Evolutionary conservation across 2,329 filamentous ascomycete species (phyloP), one percentile per base, ranked within the genome.

Genomic region (Mycosphaerella sp.): DNA sequence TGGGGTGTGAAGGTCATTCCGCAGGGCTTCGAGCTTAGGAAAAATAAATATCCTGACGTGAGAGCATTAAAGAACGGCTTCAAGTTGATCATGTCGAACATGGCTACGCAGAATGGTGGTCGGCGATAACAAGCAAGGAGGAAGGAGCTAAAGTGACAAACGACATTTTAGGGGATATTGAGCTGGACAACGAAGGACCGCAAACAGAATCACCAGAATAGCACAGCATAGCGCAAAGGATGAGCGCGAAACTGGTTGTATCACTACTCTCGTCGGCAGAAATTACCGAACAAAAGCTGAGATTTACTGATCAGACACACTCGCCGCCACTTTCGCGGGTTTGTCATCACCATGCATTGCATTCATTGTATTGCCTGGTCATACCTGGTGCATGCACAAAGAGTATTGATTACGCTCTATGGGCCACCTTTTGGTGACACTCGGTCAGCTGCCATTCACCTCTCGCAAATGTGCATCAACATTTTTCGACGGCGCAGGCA

Each of bases 11-110:
- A 93, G 62, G 84, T 96, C 34, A 86, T 97, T 14, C 93, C 93
- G 2, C 87, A 94, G 63, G 93, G 88, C 4, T 98, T 91, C 66
- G 89, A 97, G 73, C 78, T 98, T 63, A 83, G 89, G 71, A 87
- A 86, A 60, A 86, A 87, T 60, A 81, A 85, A 46, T 98, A 98
- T 67, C 91, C 93, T 0, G 90, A 97, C 64, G 95, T 97, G 87
- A 80, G 86, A 60, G 89, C 89, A 43, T 75, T 98, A 57, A 95
- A 91, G 76, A 98, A 98, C 72, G 93, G 91, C 5, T 97, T 97
- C 78, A 97, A 97, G 77, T 71, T 91, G 65, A 77, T 90, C 57
- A 66, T 56, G 59, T 61, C 53, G 59, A 62, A 41, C 52, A 60
- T 50, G 48, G 47, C 40, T 10, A 41, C 37, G 47, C 28, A 57